Conservation (phyloP, 352 stramenopile genomes). For the Globisporangium solare region DNA sequence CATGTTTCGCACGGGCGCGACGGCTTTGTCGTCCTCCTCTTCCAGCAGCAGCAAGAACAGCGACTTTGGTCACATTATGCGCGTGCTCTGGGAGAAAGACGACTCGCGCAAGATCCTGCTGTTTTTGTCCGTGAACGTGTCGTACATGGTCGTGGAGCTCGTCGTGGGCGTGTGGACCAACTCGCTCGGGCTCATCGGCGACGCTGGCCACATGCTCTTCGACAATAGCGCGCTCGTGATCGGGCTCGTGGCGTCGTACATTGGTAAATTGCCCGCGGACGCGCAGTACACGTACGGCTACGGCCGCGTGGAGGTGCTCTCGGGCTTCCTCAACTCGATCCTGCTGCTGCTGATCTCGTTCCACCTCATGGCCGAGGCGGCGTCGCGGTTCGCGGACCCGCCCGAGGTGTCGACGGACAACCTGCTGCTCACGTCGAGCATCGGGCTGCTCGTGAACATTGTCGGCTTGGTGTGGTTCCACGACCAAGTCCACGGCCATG, state of each 20-base stretch:
- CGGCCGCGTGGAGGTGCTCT: slow-evolving; percentile 81
- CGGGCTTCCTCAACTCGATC: slow-evolving; percentile 84
- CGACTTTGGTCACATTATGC: slow-evolving; percentile 21
- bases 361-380: slow-evolving; percentile 78
- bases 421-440: slow-evolving; percentile 79
- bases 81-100: slow-evolving; percentile 44
- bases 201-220: slow-evolving; percentile 88
- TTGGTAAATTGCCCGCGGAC: slow-evolving; percentile 66
- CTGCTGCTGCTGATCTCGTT: slow-evolving; percentile 81
- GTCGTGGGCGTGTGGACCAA: slow-evolving; percentile 80
- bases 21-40: slow-evolving; percentile 1
- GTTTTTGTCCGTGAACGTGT: slow-evolving; percentile 75
- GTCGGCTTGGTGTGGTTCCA: slow-evolving; percentile 90
- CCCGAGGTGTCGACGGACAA: slow-evolving; percentile 79
- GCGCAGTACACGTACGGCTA: slow-evolving; percentile 83
- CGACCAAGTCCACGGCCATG: slow-evolving; percentile 78
- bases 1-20: slow-evolving; percentile 27
- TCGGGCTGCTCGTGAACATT: slow-evolving; percentile 81
- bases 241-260: slow-evolving; percentile 79
- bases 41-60: background rate
- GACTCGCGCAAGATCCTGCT: slow-evolving; percentile 78
- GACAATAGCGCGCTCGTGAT: slow-evolving; percentile 85
- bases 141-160: slow-evolving; percentile 88
- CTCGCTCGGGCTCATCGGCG: slow-evolving; percentile 80
- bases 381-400: slow-evolving; percentile 66